Conservation (phyloP, 2,329 filamentous ascomycete genomes). For the Graphilbum fragrans region DNA sequence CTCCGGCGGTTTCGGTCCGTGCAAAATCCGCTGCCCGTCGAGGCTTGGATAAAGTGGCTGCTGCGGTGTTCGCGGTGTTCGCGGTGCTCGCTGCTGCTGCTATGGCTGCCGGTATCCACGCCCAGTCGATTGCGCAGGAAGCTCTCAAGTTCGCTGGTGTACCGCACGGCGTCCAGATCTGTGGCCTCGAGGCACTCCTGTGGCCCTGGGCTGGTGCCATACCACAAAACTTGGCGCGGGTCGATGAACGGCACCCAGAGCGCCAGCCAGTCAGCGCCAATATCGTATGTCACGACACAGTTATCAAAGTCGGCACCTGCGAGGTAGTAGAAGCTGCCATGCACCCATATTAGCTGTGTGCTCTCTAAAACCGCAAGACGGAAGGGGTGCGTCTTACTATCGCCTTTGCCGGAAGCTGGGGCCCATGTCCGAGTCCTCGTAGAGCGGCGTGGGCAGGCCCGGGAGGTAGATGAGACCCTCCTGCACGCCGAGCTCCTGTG, state of each 20-base stretch:
- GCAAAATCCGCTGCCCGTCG: constrained; percentile 7
- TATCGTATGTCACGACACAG: constrained; percentile 45
- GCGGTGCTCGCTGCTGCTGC: background rate
- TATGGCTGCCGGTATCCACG: background rate
- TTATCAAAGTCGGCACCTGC: constrained; percentile 41
- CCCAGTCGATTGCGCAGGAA: constrained; percentile 31
- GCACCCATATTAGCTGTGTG: background rate
- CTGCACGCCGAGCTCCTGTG: constrained; percentile 32
- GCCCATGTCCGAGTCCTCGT: constrained; percentile 46
- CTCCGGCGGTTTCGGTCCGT: constrained; percentile 12
- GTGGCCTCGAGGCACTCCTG: constrained; percentile 49
- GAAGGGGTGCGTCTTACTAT: constrained; percentile 30
- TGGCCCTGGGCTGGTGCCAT: constrained; percentile 45
- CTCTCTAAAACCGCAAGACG: background rate
- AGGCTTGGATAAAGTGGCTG: background rate
- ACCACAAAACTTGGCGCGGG: constrained; percentile 48
- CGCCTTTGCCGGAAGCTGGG: constrained; percentile 43
- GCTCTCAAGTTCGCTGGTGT: constrained; percentile 31
- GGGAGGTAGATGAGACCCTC: constrained; percentile 44
- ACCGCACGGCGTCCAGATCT: constrained; percentile 61
- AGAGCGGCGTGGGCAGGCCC: constrained; percentile 36
- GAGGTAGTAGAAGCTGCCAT: constrained; percentile 44
- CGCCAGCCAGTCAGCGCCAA: constrained; percentile 47
- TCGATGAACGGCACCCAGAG: constrained; percentile 65
- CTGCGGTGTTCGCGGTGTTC: background rate